phyloP scores from a whole-genome alignment of 1,139 yeast species.

The Debaryomyces subglobosus region DNA sequence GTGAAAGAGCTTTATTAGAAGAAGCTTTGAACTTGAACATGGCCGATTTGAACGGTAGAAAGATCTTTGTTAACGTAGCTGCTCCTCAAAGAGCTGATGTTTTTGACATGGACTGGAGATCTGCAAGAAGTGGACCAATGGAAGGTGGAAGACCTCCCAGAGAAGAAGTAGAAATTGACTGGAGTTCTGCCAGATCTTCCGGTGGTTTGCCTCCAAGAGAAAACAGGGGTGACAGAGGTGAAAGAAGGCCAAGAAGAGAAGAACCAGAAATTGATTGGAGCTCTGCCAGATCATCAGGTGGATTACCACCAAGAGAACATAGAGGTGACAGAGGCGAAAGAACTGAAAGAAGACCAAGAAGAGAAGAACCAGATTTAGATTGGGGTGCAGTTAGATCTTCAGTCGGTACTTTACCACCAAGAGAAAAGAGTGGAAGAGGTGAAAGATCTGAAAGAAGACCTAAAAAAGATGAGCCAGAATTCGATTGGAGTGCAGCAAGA shows the following conservation, averaged over 20 bases:
- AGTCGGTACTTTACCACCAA: conserved; percentile 38
- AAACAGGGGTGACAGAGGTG: conserved; percentile 32
- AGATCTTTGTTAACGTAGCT: conserved; percentile 84
- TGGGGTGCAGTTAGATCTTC: conserved; percentile 60
- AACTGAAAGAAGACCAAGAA: conserved; percentile 42
- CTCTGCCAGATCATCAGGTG: conserved; percentile 37
- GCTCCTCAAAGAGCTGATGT: conserved; percentile 70
- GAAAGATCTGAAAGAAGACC: conserved; percentile 29
- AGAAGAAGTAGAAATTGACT: conserved; percentile 34
- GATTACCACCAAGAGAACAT: conserved; percentile 43
- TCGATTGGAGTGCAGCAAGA: conserved; percentile 46
- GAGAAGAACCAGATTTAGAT: conserved; percentile 56
- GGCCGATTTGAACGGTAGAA: conserved; percentile 71
- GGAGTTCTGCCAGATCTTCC: conserved; percentile 21
- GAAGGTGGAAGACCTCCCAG: conserved; percentile 31
- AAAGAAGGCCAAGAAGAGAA: conserved; percentile 45
- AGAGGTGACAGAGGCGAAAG: conserved; percentile 38
- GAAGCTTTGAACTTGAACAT: conserved; percentile 69
- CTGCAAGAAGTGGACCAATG: conserved; percentile 42
- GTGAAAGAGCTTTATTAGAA: conserved; percentile 65
- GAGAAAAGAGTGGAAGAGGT: conserved; percentile 33
- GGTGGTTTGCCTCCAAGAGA: conserved; percentile 36
- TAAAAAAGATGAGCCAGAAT: conserved; percentile 43
- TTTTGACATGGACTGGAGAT: conserved; percentile 51
- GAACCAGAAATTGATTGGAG: conserved; percentile 65